Evolutionary conservation across 257 asterid genomes (phyloP), one percentile per base, ranked within the genome.

Genomic region (Eustoma russellianum): DNA sequence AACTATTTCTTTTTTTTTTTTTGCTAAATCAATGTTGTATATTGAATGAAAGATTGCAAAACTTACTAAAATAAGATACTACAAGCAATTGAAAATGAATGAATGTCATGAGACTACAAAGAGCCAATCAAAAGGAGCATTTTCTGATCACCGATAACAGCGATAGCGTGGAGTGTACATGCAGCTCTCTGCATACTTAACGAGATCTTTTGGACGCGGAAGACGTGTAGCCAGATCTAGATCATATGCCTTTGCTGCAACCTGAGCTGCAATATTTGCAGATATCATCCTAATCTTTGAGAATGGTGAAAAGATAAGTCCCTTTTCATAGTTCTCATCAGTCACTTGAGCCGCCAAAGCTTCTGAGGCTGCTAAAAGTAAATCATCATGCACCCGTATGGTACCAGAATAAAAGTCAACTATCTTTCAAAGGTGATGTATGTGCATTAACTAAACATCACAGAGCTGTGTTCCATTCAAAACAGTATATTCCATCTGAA

Each of bases 211-310:
- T 13, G 98, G 98, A 6, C 92, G 94, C 11, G 96, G 96, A 38
- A 87, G 86, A 45, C 77, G 89, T 0, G 98, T 66, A 8, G 98
- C 95, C 62, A 87, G 66, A 50, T 95, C 95, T 15, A 91, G 95
- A 63, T 87, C 96, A 67, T 91, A 91, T 35, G 95, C 82, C 79
- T 82, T 91, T 4, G 83, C 96, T 68, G 98, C 98, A 46, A 91
- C 98, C 15, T 66, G 63, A 49, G 96, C 98, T 7, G 98, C 96
- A 59, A 91, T 87, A 60, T 79, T 63, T 24, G 96, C 96, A 35
- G 96, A 91, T 55, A 87, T 91, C 68, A 75, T 84, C 68, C 98
- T 68, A 56, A 91, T 91, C 51, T 68, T 72, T 9, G 92, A 57
- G 61, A 91, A 87, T 24, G 96, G 94, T 66, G 96, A 96, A 72